phyloP scores from a whole-genome alignment of 2,329 filamentous ascomycete genomes.

The Diaporthe velutina region DNA sequence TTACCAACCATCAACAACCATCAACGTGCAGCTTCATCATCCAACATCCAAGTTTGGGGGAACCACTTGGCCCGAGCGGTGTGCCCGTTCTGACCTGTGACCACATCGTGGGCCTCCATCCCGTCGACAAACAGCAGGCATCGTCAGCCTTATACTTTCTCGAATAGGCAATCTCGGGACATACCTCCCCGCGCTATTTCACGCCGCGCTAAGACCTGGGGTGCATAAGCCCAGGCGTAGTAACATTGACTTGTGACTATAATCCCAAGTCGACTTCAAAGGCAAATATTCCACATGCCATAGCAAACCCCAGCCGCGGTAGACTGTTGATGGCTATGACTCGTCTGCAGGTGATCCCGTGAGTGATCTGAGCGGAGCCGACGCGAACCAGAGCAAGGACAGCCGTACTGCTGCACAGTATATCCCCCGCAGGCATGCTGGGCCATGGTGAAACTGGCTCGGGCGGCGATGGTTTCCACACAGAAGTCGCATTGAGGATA shows the following conservation, averaged over 20 bases:
- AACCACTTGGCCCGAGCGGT: not conserved
- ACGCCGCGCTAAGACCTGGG: slow-evolving; percentile 32
- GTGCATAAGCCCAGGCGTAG: not conserved
- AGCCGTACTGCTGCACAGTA: too few species aligned
- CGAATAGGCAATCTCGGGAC: slow-evolving; percentile 34
- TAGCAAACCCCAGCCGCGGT: not conserved
- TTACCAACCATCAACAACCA: not conserved
- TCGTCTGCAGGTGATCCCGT: not conserved
- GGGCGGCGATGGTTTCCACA: not conserved
- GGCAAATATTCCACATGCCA: not conserved
- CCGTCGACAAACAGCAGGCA: not conserved
- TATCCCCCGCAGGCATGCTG: too few species aligned
- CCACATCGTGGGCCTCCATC: not conserved
- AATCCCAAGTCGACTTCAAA: not conserved
- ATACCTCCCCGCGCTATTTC: slow-evolving; percentile 13
- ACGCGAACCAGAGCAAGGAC: not conserved
- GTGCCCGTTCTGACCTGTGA: not conserved
- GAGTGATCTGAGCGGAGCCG: not conserved
- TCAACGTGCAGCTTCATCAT: not conserved
- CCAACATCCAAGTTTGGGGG: not conserved
- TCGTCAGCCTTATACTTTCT: not conserved
- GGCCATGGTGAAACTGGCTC: too few species aligned
- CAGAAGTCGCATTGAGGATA: not conserved
- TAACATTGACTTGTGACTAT: slow-evolving; percentile 1
- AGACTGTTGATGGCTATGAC: not conserved